Evolutionary conservation across 176 grass and related monocot species (phyloP).

Genomic region (Aegilops tauschii): DNA sequence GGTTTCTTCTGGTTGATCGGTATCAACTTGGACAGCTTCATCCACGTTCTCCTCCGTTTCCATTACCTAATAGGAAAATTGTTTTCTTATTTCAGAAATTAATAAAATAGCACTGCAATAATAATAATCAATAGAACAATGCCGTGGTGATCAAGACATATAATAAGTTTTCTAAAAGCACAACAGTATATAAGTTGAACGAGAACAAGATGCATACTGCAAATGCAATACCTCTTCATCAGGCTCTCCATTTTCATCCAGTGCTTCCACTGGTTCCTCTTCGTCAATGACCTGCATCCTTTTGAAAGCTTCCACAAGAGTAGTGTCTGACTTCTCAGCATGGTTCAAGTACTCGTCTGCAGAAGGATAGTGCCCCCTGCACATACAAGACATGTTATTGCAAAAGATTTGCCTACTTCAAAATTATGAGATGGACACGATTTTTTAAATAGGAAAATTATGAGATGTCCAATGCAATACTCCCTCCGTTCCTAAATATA

Average conservation of each 20-base stretch:
- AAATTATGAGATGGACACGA: not conserved
- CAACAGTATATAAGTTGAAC: not conserved
- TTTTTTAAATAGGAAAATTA: not conserved
- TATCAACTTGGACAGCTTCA: conserved; percentile 68
- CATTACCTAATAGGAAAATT: conserved; percentile 28
- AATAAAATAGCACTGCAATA: not conserved
- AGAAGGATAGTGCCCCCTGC: conserved; percentile 74
- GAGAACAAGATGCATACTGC: not conserved
- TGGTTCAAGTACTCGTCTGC: conserved; percentile 74
- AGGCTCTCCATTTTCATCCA: conserved; percentile 63
- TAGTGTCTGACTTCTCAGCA: conserved; percentile 59
- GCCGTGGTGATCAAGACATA: not conserved
- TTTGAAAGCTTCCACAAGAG: conserved; percentile 93
- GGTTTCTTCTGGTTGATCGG: conserved; percentile 56
- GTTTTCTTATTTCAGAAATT: not conserved
- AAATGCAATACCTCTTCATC: conserved; percentile 55
- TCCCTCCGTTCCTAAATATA: too few relatives aligned
- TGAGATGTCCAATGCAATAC: not conserved
- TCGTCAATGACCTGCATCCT: conserved; percentile 77
- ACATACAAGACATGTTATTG: conserved; percentile 21
- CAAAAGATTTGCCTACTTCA: conserved; percentile 3
- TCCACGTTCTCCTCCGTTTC: conserved; percentile 56
- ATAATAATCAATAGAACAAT: conserved; percentile 15
- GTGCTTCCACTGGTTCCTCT: conserved; percentile 49
- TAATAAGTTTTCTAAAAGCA: not conserved